Conservation (phyloP, 345 rosid genomes). For the Excoecaria agallocha region DNA sequence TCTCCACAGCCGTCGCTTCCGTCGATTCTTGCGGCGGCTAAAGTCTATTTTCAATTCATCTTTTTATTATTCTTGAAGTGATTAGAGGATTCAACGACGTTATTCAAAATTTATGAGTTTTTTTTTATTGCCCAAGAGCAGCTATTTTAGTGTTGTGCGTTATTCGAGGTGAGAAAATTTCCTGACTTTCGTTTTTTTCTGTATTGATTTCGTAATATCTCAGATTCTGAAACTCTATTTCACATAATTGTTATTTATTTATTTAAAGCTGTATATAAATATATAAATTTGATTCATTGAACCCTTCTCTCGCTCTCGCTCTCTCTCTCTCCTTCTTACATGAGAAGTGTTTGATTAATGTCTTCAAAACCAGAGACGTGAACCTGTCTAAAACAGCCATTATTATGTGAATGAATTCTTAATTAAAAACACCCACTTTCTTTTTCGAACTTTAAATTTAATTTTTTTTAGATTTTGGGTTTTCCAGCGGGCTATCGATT, state of each 20-base stretch:
- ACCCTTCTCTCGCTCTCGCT: neutral
- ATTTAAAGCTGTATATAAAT: neutral
- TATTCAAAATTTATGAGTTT: too few species aligned
- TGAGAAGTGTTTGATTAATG: conserved; percentile 12
- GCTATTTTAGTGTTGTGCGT: neutral
- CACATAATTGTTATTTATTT: too few species aligned
- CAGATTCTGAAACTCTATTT: too few species aligned
- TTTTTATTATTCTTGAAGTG: too few species aligned
- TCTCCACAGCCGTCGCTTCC: neutral
- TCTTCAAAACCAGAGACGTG: conserved; percentile 33
- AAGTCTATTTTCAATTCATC: too few species aligned
- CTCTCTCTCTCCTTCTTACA: neutral
- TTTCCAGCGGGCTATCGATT: conserved; percentile 15
- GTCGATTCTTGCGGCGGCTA: neutral
- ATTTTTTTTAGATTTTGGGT: neutral
- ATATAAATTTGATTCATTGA: conserved; percentile 15
- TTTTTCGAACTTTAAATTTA: conserved; percentile 9
- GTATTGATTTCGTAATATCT: too few species aligned
- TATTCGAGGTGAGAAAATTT: conserved; percentile 6
- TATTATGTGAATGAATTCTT: conserved; percentile 23
- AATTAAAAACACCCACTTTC: conserved; percentile 12
- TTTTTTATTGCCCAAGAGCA: neutral
- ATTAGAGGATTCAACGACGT: too few species aligned
- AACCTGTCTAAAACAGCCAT: conserved; percentile 36
- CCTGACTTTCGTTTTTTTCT: neutral